Percentiles rank a stretch among this genome's conserved stretches.
Evolutionary conservation across 345 rosid genomes (phyloP).

Genomic region (Laguncularia racemosa): DNA sequence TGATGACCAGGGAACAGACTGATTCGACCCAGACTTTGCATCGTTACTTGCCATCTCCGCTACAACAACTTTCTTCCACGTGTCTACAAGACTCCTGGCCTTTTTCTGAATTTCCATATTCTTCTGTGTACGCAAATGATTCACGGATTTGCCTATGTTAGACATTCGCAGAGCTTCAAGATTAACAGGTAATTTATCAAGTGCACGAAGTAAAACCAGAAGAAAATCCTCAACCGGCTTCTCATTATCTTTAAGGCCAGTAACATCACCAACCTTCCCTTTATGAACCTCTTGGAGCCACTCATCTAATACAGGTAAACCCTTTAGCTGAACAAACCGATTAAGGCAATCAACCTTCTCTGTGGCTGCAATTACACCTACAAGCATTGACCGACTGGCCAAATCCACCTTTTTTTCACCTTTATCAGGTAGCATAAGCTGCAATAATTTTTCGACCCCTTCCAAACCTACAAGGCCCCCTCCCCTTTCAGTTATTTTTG

Average conservation of each 20-base stretch:
- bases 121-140: slow-evolving; percentile 77
- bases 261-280: slow-evolving; percentile 70
- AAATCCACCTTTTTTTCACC: slow-evolving; percentile 67
- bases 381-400: slow-evolving; percentile 55
- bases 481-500: slow-evolving; percentile 55
- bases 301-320: slow-evolving; percentile 80
- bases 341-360: slow-evolving; percentile 75
- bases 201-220: slow-evolving; percentile 65
- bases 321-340: slow-evolving; percentile 74
- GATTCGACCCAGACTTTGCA: slow-evolving; percentile 59
- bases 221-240: slow-evolving; percentile 70
- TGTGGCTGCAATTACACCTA: slow-evolving; percentile 73
- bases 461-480: slow-evolving; percentile 71
- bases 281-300: slow-evolving; percentile 96
- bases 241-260: slow-evolving; percentile 57
- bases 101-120: slow-evolving; percentile 82
- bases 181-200: slow-evolving; percentile 87
- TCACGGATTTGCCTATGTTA: slow-evolving; percentile 85
- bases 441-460: slow-evolving; percentile 78
- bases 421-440: slow-evolving; percentile 60
- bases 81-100: slow-evolving; percentile 85
- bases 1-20: slow-evolving; percentile 56
- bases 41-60: slow-evolving; percentile 66
- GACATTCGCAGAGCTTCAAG: slow-evolving; percentile 85
- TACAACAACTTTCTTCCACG: slow-evolving; percentile 94